Evolutionary conservation across 495 filamentous ascomycete genomes (phyloP).

Genomic region (Aspergillus heteromorphus): DNA sequence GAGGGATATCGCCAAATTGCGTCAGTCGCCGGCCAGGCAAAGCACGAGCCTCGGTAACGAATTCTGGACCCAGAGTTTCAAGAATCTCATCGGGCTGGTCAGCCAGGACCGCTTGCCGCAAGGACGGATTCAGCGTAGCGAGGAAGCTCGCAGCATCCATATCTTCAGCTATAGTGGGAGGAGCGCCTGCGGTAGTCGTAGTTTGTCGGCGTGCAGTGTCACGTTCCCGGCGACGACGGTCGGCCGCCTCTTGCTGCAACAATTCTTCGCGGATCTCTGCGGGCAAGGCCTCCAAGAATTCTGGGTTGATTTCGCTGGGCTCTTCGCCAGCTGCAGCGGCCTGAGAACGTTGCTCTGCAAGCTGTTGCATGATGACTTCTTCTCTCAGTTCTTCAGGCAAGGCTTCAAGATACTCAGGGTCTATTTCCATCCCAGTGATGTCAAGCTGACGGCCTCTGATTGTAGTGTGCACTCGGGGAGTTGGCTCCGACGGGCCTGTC

Average conservation of each 20-base stretch:
- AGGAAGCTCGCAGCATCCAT: conserved; percentile 94
- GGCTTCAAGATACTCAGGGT: conserved; percentile 87
- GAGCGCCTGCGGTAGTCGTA: conserved; percentile 39
- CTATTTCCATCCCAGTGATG: conserved; percentile 90
- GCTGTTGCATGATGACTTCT: conserved; percentile 86
- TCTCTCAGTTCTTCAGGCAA: conserved; percentile 92
- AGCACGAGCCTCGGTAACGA: conserved; percentile 79
- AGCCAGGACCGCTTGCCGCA: conserved; percentile 80
- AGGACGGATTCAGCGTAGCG: conserved; percentile 77
- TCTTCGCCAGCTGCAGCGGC: conserved; percentile 76
- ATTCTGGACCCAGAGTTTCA: conserved; percentile 75
- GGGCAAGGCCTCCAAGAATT: conserved; percentile 91
- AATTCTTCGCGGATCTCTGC: conserved; percentile 85
- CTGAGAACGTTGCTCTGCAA: conserved; percentile 75
- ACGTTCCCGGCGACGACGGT: conserved; percentile 83
- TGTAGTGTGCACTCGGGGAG: conserved; percentile 63
- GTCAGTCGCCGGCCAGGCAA: conserved; percentile 56
- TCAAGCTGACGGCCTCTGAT: conserved; percentile 82
- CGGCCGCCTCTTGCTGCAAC: conserved; percentile 79
- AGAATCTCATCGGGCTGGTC: conserved; percentile 89
- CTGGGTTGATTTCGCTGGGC: conserved; percentile 81
- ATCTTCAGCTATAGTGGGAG: conserved; percentile 61
- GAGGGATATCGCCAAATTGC: conserved; percentile 52
- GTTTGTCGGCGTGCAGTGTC: conserved; percentile 64
- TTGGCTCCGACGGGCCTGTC: conserved; percentile 46